Conservation (phyloP, 805 yeast species). For the Candida easanensis region DNA sequence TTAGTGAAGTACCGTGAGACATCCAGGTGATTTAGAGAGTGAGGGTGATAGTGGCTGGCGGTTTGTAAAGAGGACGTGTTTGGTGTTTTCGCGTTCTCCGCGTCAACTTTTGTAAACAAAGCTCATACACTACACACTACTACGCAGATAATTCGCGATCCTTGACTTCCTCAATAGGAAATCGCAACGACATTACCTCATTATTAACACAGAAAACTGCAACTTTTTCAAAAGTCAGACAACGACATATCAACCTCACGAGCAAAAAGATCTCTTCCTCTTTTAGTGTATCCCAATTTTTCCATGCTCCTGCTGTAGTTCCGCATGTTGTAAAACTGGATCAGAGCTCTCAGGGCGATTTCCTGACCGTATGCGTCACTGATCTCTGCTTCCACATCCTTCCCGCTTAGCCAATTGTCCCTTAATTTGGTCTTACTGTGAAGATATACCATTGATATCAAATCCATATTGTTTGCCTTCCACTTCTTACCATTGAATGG, state of each 20-base stretch:
- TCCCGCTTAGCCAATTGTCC: slow-evolving; percentile 88
- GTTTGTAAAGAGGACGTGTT: no score
- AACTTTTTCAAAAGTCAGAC: background rate
- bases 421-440: slow-evolving; percentile 67
- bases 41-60: no score
- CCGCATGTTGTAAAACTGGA: slow-evolving; percentile 71
- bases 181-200: no score
- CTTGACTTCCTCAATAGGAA: slow-evolving; percentile 10
- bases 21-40: background rate
- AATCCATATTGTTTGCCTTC: slow-evolving; percentile 90
- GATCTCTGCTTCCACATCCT: slow-evolving; percentile 71
- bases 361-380: slow-evolving; percentile 83
- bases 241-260: slow-evolving; percentile 34
- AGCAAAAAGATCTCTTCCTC: slow-evolving; percentile 40
- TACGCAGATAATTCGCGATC: background rate
- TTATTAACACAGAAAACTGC: no score
- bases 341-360: slow-evolving; percentile 71
- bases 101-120: slow-evolving; percentile 13
- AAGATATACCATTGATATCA: slow-evolving; percentile 81
- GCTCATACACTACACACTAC: no score
- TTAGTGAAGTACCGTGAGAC: slow-evolving; percentile 1
- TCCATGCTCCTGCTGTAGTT: slow-evolving; percentile 53
- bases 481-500: slow-evolving; percentile 94
- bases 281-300: slow-evolving; percentile 51
- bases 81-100: background rate